These are phyloP conservation scores for Trichoderma citrinoviride DNA, from an alignment of 2,329 filamentous ascomycete genomes.

Conservation along the genomic window DNA sequence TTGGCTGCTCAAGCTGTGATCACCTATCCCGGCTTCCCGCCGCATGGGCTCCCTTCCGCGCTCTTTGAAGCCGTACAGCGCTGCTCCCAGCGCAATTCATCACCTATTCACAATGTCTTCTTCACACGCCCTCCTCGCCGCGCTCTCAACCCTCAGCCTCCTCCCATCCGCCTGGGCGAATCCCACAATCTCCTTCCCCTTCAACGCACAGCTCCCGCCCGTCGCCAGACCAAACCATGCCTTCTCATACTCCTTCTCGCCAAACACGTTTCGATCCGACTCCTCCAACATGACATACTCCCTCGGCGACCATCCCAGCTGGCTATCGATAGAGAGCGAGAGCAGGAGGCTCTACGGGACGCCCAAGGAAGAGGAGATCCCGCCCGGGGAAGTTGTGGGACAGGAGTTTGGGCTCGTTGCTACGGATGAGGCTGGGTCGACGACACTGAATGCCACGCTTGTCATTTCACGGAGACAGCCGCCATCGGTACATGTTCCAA, in stretches of 20 bases:
- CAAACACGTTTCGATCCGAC: constrained; percentile 68
- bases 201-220: constrained; percentile 81
- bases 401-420: constrained; percentile 66
- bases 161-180: constrained; percentile 35
- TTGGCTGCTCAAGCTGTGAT: neutral
- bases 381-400: constrained; percentile 53
- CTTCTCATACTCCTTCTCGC: constrained; percentile 70
- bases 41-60: constrained; percentile 1
- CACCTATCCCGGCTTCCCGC: neutral
- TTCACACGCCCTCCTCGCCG: constrained; percentile 26
- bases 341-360: constrained; percentile 68
- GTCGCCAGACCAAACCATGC: constrained; percentile 66
- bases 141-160: constrained; percentile 32
- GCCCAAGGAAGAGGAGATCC: constrained; percentile 54
- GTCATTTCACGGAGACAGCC: constrained; percentile 61
- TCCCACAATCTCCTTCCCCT: constrained; percentile 60
- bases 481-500: constrained; percentile 54
- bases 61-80: constrained; percentile 25
- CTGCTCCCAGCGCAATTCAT: constrained; percentile 23
- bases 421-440: constrained; percentile 62
- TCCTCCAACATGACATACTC: constrained; percentile 66
- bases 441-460: constrained; percentile 64
- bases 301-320: constrained; percentile 63
- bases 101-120: constrained; percentile 32
- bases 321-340: constrained; percentile 68